Conservation (phyloP, 2,329 filamentous ascomycete genomes). For the Microascus cirrosus region DNA sequence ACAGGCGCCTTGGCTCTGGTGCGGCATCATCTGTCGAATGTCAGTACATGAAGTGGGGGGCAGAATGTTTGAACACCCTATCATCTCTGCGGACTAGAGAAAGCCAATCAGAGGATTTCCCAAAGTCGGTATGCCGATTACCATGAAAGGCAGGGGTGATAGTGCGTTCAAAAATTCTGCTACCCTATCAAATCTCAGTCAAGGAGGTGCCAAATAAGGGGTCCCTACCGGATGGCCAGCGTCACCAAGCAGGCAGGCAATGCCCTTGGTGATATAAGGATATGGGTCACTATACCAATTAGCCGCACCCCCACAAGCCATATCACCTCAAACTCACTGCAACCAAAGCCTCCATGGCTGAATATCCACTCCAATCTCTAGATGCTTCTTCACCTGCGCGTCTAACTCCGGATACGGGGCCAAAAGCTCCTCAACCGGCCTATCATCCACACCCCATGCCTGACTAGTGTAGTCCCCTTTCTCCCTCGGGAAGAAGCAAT, state of each 20-base stretch:
- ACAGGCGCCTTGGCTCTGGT: conserved; percentile 59
- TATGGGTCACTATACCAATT: conserved; percentile 33
- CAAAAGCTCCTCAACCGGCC: conserved; percentile 46
- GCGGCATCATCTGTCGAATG: conserved; percentile 48
- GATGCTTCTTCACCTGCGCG: conserved; percentile 40
- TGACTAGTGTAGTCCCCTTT: conserved; percentile 50
- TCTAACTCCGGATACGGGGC: conserved; percentile 51
- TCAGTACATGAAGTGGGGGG: conserved; percentile 18
- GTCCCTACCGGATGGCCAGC: conserved; percentile 47
- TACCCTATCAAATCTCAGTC: no score
- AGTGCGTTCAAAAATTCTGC: no score
- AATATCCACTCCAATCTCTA: conserved; percentile 50
- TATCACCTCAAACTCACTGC: conserved; percentile 25
- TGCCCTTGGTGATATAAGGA: conserved; percentile 38
- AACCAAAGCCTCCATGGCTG: conserved; percentile 56
- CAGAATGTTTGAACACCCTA: no score
- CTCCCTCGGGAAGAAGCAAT: conserved; percentile 54
- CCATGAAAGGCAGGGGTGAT: no score
- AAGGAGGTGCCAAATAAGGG: conserved; percentile 37
- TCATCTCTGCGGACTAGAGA: no score
- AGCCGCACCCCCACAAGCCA: neutral
- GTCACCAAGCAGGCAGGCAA: conserved; percentile 50
- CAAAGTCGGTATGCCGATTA: no score
- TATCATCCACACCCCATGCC: conserved; percentile 42
- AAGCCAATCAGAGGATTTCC: no score